Conservation (phyloP, 345 rosid species). For the Populus pruinosa region DNA sequence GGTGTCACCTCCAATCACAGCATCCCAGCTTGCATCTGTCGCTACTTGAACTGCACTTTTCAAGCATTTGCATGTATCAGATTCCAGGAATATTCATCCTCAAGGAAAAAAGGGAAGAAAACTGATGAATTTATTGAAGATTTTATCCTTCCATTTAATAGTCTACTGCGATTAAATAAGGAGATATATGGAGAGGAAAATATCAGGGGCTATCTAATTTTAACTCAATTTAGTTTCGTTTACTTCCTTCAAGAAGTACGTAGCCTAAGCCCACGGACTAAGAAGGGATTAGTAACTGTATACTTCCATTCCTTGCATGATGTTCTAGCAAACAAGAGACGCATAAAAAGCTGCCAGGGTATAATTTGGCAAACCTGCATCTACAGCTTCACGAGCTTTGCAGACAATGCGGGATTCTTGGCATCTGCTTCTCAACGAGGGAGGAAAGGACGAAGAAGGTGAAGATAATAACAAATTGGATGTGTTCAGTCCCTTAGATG, state of each 20-base stretch:
- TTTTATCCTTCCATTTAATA: neutral
- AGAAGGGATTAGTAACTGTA: neutral
- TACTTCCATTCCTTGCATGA: neutral
- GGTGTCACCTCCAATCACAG: slow-evolving; percentile 34
- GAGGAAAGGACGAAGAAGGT: slow-evolving; percentile 19
- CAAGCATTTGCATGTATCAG: neutral
- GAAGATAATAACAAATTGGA: slow-evolving; percentile 24
- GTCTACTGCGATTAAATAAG: neutral
- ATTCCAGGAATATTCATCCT: neutral
- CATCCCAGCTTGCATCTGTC: slow-evolving; percentile 56
- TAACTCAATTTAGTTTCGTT: neutral
- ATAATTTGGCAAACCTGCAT: slow-evolving; percentile 35
- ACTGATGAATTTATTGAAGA: neutral
- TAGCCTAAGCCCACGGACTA: neutral
- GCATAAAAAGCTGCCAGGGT: neutral
- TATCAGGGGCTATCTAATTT: neutral
- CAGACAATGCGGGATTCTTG: slow-evolving; percentile 39
- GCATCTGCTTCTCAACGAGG: slow-evolving; percentile 15
- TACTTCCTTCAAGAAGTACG: neutral
- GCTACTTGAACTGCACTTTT: slow-evolving; percentile 46
- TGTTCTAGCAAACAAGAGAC: neutral
- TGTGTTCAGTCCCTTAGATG: slow-evolving; percentile 24
- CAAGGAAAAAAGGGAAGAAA: neutral
- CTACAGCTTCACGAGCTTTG: slow-evolving; percentile 60
- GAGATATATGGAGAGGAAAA: neutral